These are phyloP conservation scores for Floccularia luteovirens DNA, from an alignment of 768 basidiomycete species.

Conservation along the genomic window DNA sequence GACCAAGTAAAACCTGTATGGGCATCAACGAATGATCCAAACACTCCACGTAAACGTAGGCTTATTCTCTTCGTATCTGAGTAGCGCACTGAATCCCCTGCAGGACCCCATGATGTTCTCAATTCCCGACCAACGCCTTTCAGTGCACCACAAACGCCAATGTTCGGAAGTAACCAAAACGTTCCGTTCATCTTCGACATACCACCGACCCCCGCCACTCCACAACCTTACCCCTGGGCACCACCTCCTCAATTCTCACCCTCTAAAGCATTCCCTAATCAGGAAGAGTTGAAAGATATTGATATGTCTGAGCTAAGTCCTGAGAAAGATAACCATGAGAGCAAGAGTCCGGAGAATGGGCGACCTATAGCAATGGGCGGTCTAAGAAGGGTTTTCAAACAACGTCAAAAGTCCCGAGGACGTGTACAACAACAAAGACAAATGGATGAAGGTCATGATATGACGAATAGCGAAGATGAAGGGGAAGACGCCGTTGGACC, in stretches of 20 bases:
- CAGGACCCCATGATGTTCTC: conserved; percentile 32
- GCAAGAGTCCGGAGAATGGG: conserved; percentile 28
- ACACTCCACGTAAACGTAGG: conserved; percentile 65
- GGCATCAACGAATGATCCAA: conserved; percentile 35
- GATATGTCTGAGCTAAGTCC: conserved; percentile 75
- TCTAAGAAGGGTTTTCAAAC: conserved; percentile 56
- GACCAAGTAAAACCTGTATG: conserved; percentile 51
- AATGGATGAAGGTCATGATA: conserved; percentile 29
- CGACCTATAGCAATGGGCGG: conserved; percentile 54
- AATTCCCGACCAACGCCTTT: conserved; percentile 34
- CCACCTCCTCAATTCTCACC: conserved; percentile 58
- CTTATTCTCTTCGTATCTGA: conserved; percentile 7
- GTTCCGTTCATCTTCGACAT: conserved; percentile 67
- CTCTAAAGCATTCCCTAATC: conserved; percentile 46
- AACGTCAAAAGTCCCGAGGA: conserved; percentile 41
- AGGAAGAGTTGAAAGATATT: conserved; percentile 52
- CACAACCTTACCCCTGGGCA: conserved; percentile 55
- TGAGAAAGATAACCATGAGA: conserved; percentile 33
- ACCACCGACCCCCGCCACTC: conserved; percentile 28
- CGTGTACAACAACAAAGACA: conserved; percentile 18
- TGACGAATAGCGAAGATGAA: conserved; percentile 42
- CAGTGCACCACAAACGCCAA: conserved; percentile 30
- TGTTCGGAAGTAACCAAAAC: conserved; percentile 58
- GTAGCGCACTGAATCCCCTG: conserved; percentile 6
- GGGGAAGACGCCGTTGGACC: conserved; percentile 25